A percentile compares a stretch with the other conserved stretches of the same genome.
Evolutionary conservation across 768 basidiomycete species (phyloP).

Genomic region (Pulveroboletus sp.): DNA sequence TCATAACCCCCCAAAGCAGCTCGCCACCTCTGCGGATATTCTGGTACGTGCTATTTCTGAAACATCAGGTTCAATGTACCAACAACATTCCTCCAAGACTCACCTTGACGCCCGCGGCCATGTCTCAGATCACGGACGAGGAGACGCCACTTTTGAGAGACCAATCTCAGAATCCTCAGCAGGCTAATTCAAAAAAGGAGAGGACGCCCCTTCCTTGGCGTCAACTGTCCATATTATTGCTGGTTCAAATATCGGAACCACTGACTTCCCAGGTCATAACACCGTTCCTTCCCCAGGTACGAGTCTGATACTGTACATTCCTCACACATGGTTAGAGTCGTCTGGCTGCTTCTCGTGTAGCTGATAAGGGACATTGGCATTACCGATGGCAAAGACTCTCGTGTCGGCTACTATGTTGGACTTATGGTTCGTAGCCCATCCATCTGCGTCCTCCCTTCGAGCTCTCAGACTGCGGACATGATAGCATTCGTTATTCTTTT

Average conservation of each 20-base stretch:
- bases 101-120: not conserved
- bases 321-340: not conserved
- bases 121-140: slow-evolving; percentile 39
- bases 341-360: slow-evolving; percentile 4
- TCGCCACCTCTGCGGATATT: not conserved
- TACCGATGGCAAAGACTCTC: slow-evolving; percentile 42
- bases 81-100: not conserved
- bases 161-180: slow-evolving; percentile 4
- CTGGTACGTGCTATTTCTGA: not conserved
- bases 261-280: slow-evolving; percentile 69
- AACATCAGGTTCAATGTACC: not conserved
- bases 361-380: slow-evolving; percentile 31
- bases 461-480: not conserved
- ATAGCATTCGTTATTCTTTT: slow-evolving; percentile 47
- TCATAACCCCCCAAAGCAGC: not conserved
- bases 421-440: slow-evolving; percentile 35
- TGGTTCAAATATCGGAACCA: slow-evolving; percentile 72
- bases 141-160: slow-evolving; percentile 52
- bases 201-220: slow-evolving; percentile 61
- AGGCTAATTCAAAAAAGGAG: slow-evolving; percentile 21
- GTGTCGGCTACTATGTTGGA: slow-evolving; percentile 45
- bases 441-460: not conserved
- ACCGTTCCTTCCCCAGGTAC: slow-evolving; percentile 63
- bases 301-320: slow-evolving; percentile 9
- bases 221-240: slow-evolving; percentile 62